Percentiles rank a stretch among this genome's conserved stretches.
Conservation (phyloP, 1,139 yeast genomes). For the Fermentozyma sake region DNA sequence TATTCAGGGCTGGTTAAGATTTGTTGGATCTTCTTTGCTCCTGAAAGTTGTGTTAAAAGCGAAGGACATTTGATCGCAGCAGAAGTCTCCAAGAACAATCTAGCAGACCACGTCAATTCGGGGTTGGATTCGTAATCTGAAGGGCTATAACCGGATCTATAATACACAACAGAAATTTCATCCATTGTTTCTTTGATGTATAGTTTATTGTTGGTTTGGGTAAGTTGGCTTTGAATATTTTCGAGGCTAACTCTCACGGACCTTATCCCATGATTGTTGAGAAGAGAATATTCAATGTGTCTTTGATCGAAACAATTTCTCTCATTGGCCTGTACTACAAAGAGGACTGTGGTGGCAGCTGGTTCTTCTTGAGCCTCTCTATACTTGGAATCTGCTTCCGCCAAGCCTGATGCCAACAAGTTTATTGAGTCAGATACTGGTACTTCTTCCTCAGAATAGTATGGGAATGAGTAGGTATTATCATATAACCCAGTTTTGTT, state of each 20-base stretch:
- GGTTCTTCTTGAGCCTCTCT: slow-evolving; percentile 14
- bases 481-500: slow-evolving; percentile 55
- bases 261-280: slow-evolving; percentile 51
- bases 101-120: slow-evolving; percentile 66
- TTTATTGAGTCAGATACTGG: slow-evolving; percentile 65
- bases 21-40: slow-evolving; percentile 92
- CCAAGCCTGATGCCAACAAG: slow-evolving; percentile 66
- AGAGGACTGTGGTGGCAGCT: slow-evolving; percentile 53
- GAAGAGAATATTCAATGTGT: slow-evolving; percentile 66
- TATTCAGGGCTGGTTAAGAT: slow-evolving; percentile 56
- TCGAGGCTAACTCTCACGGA: slow-evolving; percentile 66
- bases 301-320: slow-evolving; percentile 91
- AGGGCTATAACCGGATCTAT: slow-evolving; percentile 86
- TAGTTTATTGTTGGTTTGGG: slow-evolving; percentile 38
- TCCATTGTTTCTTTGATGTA: slow-evolving; percentile 50
- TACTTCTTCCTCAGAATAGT: slow-evolving; percentile 46
- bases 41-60: slow-evolving; percentile 81
- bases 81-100: slow-evolving; percentile 67
- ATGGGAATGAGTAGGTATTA: slow-evolving; percentile 22
- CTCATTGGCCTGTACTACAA: slow-evolving; percentile 82
- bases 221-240: slow-evolving; percentile 46
- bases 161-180: slow-evolving; percentile 86
- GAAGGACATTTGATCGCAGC: slow-evolving; percentile 90
- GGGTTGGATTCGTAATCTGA: slow-evolving; percentile 55
- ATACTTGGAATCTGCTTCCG: slow-evolving; percentile 60